Conservation (phyloP, 352 stramenopile species). For the Phytophthora europaea region DNA sequence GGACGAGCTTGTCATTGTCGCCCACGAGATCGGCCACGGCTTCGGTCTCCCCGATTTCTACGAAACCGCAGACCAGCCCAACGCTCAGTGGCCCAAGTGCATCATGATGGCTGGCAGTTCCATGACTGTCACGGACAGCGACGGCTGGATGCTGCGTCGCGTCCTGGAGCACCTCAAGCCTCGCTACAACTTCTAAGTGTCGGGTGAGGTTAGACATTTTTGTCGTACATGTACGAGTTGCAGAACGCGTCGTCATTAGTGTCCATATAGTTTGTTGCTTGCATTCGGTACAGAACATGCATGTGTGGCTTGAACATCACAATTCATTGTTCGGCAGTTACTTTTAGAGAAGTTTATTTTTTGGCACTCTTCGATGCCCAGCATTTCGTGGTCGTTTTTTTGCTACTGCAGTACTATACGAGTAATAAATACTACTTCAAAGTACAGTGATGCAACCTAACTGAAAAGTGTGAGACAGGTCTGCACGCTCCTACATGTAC, state of each 20-base stretch:
- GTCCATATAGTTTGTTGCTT: neutral
- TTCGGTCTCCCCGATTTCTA: constrained; percentile 28
- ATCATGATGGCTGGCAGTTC: constrained; percentile 31
- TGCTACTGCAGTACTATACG: no score
- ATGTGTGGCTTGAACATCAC: no score
- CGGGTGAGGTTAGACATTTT: neutral
- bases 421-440: no score
- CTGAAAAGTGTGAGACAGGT: no score
- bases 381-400: no score
- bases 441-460: no score
- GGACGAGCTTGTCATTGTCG: constrained; percentile 32
- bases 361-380: no score
- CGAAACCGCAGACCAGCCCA: constrained; percentile 10
- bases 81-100: constrained; percentile 9
- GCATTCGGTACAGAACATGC: no score
- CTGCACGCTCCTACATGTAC: no score
- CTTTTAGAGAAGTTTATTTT: no score
- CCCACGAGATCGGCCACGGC: constrained; percentile 45
- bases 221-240: neutral
- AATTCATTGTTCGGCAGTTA: no score
- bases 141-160: constrained; percentile 34
- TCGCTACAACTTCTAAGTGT: constrained; percentile 27
- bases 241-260: neutral
- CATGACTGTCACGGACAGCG: constrained; percentile 21
- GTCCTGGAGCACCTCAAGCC: constrained; percentile 24